Evolutionary conservation across 345 rosid species (phyloP).

Genomic region (Mercurialis annua): DNA sequence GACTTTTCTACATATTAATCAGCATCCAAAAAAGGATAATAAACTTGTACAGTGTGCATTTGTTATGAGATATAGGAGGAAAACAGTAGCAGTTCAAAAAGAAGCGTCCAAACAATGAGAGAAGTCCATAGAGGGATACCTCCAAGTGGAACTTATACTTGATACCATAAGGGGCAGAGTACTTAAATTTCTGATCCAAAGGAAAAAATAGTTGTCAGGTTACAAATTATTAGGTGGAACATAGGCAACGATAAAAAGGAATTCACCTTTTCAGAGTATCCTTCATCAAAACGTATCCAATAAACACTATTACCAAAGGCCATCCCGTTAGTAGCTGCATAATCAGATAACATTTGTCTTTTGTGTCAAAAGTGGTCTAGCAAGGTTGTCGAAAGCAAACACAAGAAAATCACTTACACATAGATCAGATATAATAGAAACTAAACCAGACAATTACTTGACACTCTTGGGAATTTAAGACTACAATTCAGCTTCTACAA

Average conservation of each 20-base stretch:
- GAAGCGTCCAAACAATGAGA: neutral
- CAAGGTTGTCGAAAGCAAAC: neutral
- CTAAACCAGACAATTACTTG: neutral
- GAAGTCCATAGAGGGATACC: constrained; percentile 40
- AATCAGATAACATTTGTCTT: constrained; percentile 30
- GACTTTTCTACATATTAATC: neutral
- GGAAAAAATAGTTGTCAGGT: constrained; percentile 23
- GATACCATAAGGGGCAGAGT: constrained; percentile 78
- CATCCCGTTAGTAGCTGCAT: constrained; percentile 75
- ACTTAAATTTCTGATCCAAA: constrained; percentile 66
- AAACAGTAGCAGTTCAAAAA: too few species aligned
- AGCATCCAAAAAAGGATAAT: neutral
- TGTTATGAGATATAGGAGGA: neutral
- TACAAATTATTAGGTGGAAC: neutral
- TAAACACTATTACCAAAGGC: constrained; percentile 76
- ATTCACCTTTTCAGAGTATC: constrained; percentile 66
- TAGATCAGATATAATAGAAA: neutral
- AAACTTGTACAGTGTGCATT: neutral
- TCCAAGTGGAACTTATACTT: constrained; percentile 89
- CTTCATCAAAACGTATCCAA: constrained; percentile 87
- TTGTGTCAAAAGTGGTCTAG: constrained; percentile 19
- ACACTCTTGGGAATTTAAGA: too few species aligned
- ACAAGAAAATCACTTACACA: neutral
- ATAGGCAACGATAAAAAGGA: neutral
- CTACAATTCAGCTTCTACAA: too few species aligned